Evolutionary conservation across 345 rosid genomes (phyloP), one percentile per base, ranked within the genome.

Genomic region (Aquilaria yunnanensis): DNA sequence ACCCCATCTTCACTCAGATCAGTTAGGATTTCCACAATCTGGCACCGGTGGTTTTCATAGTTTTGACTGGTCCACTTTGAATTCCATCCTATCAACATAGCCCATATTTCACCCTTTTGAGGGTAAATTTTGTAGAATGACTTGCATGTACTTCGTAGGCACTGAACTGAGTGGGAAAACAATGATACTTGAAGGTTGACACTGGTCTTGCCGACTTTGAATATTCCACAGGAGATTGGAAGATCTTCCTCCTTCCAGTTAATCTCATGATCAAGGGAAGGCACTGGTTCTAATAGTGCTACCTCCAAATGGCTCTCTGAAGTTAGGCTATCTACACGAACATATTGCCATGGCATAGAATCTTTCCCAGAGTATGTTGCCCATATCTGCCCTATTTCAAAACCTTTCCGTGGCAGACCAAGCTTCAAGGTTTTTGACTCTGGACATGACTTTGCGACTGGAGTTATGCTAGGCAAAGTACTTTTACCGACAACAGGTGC

Each of bases 31-130:
- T 58, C 43, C 10, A 72, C 76, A 59, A 67, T 59, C 30, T 34
- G 64, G 51, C 56, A 67, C 29, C 54, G 50, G 34, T 12, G 46
- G 14, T 16, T 61, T 16, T 34, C 30, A 23, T 16, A 46, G 30
- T 66, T 55, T 4, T 34, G 13, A 9, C 3, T 23, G 34, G 33
- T 50, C 77, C 70, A 64, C 33, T 51, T 56, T 6, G 14, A 2
- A 34, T 47, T 64, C 73, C 67, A 64, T 12, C 52, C 47, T 32
- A 32, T 59, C 46, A 59, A 64, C 64, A 61, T 64, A 0, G 77
- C 73, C 77, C 77, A 73, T 1, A 65, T 29, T n/a, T 73, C 70
- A 51, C 73, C 70, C 56, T 65, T 60, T 9, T 9, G 53, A 7
- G 67, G 77, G 64, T 50, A 60, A 41, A 64, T 69, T 23, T 14